Percentiles rank a stretch among this genome's conserved stretches.
Evolutionary conservation across 2,329 filamentous ascomycete genomes (phyloP).

Genomic region (Colletotrichum agaves): DNA sequence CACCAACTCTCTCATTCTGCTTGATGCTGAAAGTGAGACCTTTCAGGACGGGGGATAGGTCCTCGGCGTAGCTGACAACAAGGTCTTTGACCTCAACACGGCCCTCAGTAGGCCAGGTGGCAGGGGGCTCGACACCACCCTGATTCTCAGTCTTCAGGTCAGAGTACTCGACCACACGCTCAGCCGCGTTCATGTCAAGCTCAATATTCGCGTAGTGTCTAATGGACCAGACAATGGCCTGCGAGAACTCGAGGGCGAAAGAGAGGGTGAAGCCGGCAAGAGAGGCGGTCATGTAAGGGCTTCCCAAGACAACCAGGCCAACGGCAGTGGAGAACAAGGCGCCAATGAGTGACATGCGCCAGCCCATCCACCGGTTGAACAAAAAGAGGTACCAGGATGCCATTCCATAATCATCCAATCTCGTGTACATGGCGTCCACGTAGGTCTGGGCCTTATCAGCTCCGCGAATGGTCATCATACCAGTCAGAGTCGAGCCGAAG

Average conservation of each 20-base stretch:
- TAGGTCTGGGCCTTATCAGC: conserved; percentile 77
- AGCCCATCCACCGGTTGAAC: conserved; percentile 81
- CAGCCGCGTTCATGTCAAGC: conserved; percentile 81
- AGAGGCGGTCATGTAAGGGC: conserved; percentile 71
- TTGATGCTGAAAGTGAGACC: conserved; percentile 74
- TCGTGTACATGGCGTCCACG: conserved; percentile 74
- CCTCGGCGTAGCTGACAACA: conserved; percentile 76
- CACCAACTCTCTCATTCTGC: conserved; percentile 76
- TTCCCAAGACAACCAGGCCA: conserved; percentile 70
- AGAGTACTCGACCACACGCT: conserved; percentile 80
- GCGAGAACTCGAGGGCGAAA: conserved; percentile 77
- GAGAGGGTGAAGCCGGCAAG: conserved; percentile 80
- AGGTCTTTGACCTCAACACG: conserved; percentile 78
- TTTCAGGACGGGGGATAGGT: conserved; percentile 76
- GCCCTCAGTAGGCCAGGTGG: conserved; percentile 81
- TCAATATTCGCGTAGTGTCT: conserved; percentile 77
- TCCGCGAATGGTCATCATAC: conserved; percentile 79
- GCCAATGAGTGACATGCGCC: conserved; percentile 76
- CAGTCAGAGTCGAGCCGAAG: conserved; percentile 77
- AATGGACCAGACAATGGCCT: conserved; percentile 72
- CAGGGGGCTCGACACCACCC: conserved; percentile 69
- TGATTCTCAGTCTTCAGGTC: conserved; percentile 74
- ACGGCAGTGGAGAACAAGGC: conserved; percentile 75
- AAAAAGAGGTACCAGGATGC: conserved; percentile 76
- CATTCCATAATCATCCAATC: conserved; percentile 74